phyloP scores from a whole-genome alignment of 2,329 filamentous ascomycete species.

The Didymella lethalis region DNA sequence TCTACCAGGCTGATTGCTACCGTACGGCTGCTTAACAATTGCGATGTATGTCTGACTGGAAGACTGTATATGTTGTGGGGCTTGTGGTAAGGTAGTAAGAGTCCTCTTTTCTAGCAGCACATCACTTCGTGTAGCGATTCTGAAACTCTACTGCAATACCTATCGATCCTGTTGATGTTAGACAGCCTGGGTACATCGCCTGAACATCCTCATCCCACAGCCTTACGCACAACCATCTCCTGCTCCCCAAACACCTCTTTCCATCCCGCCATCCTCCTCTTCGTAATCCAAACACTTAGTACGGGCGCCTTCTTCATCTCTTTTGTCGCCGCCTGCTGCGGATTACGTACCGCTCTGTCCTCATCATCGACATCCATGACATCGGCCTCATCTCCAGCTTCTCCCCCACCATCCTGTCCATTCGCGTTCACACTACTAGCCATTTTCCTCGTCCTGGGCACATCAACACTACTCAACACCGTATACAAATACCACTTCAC shows the following conservation, averaged over 20 bases:
- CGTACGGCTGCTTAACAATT: no score
- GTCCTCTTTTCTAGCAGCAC: no score
- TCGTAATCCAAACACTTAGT: constrained; percentile 35
- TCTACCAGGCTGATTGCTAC: no score
- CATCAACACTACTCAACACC: constrained; percentile 25
- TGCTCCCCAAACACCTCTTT: constrained; percentile 29
- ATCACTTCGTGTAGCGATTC: no score
- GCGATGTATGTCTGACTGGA: no score
- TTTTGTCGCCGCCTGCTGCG: neutral
- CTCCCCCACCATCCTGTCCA: neutral
- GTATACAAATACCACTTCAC: constrained; percentile 33
- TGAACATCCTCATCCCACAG: no score
- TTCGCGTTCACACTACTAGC: neutral
- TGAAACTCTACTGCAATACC: no score
- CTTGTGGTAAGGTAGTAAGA: no score
- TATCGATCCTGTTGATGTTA: no score
- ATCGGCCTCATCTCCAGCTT: neutral
- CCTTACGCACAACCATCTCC: neutral
- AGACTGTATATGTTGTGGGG: no score
- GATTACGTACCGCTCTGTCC: no score
- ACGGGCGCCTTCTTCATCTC: constrained; percentile 25
- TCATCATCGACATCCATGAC: constrained; percentile 1
- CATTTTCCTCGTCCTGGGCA: neutral
- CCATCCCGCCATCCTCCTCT: constrained; percentile 26
- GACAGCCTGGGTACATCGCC: no score